Percentiles rank a stretch among this genome's conserved stretches.
These are phyloP conservation scores for Volvox carteri DNA, from an alignment of 163 green algal genomes.

Conservation along the genomic window DNA sequence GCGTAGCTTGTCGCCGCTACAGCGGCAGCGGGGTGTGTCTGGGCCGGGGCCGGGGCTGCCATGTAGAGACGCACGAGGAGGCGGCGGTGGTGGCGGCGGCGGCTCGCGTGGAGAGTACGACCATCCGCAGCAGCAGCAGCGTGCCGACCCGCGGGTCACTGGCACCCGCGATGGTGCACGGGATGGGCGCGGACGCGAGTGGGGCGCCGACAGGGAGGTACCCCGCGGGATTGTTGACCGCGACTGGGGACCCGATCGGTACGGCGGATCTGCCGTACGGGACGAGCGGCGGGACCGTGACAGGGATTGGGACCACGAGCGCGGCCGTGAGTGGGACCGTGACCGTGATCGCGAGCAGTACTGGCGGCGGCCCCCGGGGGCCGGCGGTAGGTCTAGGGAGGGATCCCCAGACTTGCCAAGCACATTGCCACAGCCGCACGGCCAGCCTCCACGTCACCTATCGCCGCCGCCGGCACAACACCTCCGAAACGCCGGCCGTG, in stretches of 20 bases:
- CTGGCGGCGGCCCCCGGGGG: slow-evolving; percentile 13
- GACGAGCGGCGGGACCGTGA: background rate
- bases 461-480: background rate
- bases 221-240: background rate
- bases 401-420: slow-evolving; percentile 5
- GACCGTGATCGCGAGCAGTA: slow-evolving; percentile 15
- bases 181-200: background rate
- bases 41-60: background rate
- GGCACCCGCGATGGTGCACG: background rate
- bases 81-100: no score
- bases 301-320: no score
- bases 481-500: background rate
- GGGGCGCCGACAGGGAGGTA: background rate
- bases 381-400: slow-evolving; percentile 25
- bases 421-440: background rate
- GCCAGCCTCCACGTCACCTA: background rate
- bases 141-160: slow-evolving; percentile 8
- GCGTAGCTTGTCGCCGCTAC: slow-evolving; percentile 1
- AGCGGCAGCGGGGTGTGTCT: background rate
- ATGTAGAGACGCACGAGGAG: no score
- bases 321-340: background rate
- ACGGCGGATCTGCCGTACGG: background rate
- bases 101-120: background rate
- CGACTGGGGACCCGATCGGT: slow-evolving; percentile 4
- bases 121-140: background rate